Conservation (phyloP, 805 yeast genomes). For the Barnettozyma populi region DNA sequence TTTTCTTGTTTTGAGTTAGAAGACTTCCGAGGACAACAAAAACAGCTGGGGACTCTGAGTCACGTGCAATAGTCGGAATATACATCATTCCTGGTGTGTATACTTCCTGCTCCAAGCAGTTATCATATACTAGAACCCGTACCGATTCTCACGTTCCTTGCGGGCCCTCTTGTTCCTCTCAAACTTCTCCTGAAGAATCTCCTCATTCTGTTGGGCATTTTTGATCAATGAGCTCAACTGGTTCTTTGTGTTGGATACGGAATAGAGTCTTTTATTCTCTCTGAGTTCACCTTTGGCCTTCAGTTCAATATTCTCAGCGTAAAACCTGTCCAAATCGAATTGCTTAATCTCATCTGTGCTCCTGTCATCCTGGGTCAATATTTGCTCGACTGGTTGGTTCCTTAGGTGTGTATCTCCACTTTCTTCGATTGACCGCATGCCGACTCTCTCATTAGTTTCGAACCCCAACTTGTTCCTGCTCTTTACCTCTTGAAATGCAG, state of each 20-base stretch:
- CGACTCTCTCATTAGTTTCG: background rate
- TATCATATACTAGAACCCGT: conserved; percentile 22
- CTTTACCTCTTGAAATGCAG: conserved; percentile 4
- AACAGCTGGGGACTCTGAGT: background rate
- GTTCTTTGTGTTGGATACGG: conserved; percentile 20
- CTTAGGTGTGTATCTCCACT: conserved; percentile 2
- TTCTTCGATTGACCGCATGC: conserved; percentile 2
- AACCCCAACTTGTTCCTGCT: background rate
- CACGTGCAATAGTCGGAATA: background rate
- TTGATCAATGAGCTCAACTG: conserved; percentile 24
- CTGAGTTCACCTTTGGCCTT: conserved; percentile 19
- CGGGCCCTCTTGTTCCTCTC: conserved; percentile 20
- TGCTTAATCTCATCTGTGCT: conserved; percentile 12
- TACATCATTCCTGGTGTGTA: too few relatives aligned
- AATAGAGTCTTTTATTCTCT: conserved; percentile 20
- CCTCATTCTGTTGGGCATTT: conserved; percentile 23
- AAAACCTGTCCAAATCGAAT: conserved; percentile 19
- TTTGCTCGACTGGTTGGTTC: background rate
- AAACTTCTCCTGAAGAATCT: conserved; percentile 19
- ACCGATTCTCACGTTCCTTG: conserved; percentile 20
- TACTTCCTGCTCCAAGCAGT: too few relatives aligned
- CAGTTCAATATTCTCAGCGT: conserved; percentile 19
- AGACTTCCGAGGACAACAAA: conserved; percentile 11
- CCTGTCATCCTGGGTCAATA: background rate
- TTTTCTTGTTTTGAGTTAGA: conserved; percentile 1